Base-by-base conservation (phyloP, 345 rosid genomes). In the Boechera divaricarpa region DNA sequence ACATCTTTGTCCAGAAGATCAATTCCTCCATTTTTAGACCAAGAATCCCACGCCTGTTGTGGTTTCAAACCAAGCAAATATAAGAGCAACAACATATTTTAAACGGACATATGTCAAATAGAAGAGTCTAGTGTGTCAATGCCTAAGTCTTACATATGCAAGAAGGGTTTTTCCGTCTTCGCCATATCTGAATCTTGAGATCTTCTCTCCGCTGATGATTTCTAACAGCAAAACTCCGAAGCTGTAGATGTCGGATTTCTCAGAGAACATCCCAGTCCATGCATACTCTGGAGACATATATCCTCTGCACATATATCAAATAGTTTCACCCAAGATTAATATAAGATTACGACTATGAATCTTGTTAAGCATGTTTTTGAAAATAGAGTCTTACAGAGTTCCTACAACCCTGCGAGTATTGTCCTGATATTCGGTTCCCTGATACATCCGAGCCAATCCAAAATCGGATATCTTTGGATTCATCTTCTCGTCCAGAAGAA, bases 261-360 rank as follows among this genome's bases (percentile, higher is more conserved):
- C 79, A 1, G 86, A 83, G 73, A 83, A 87, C 33, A 75, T 60
- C 1, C 88, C 87, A 10, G 76, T 81, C 45, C 82, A 69, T 7
- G 81, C 85, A 49, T 87, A 87, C 74, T 87, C 90, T 0, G 86
- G 87, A 63, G 85, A 38, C 87, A 84, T 83, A 69, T 82, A 76
- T 31, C 80, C 75, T 13, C 80, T 76, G 74, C 10, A 18, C 41
- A 75, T 11, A 35, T 13, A 57, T 47, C 3, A 3, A 63, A 0
- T 8, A 21, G 57, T 35, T 15, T 55, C 15, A 0, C 21, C 18
- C 31, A 24, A 36, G 31, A 16, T 56, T n/a, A 7, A 44, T 48
- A 33, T 32, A 16, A 16, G 16, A 16, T 16, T 16, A 16, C 16
- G 16, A 16, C 7, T 28, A 8, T 59, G 18, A 47, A 36, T 35